phyloP scores from a whole-genome alignment of 2,329 filamentous ascomycete species.

The Tolypocladium ovalisporum region DNA sequence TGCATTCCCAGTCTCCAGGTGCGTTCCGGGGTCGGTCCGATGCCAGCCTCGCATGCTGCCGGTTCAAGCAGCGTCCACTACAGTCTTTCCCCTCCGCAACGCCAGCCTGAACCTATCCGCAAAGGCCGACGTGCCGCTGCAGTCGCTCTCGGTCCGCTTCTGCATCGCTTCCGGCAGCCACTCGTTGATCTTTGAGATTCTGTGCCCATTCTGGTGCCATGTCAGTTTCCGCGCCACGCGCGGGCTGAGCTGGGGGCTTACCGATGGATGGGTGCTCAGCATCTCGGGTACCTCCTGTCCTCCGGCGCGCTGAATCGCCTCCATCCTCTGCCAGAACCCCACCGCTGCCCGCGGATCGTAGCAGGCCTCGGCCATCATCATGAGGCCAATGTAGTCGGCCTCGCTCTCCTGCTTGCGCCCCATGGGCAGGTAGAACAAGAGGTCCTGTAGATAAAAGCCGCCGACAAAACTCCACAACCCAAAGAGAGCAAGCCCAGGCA shows the following conservation, averaged over 20 bases:
- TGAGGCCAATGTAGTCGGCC: conserved; percentile 69
- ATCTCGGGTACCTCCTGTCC: conserved; percentile 53
- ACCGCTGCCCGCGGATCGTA: conserved; percentile 60
- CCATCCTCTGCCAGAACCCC: conserved; percentile 58
- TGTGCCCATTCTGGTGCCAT: conserved; percentile 40
- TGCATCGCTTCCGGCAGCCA: conserved; percentile 50
- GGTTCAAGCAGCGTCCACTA: neutral
- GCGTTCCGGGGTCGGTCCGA: too few relatives aligned
- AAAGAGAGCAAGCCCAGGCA: conserved; percentile 28
- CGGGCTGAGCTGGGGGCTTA: conserved; percentile 22
- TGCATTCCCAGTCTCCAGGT: neutral
- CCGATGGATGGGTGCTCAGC: conserved; percentile 66
- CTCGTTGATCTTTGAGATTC: conserved; percentile 53
- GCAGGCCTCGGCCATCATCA: conserved; percentile 76
- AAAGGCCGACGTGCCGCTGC: conserved; percentile 38
- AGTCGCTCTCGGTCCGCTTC: conserved; percentile 43
- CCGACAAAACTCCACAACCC: conserved; percentile 31
- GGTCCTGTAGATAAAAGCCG: conserved; percentile 38
- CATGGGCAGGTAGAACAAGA: conserved; percentile 58
- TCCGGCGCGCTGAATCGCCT: conserved; percentile 27
- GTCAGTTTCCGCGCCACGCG: neutral
- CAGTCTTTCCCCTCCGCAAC: conserved; percentile 21
- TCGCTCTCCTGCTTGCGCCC: conserved; percentile 63
- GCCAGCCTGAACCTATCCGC: conserved; percentile 41
- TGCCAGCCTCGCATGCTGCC: too few relatives aligned